Evolutionary conservation across 2,329 filamentous ascomycete genomes (phyloP).

Genomic region (Graphilbum fragrans): DNA sequence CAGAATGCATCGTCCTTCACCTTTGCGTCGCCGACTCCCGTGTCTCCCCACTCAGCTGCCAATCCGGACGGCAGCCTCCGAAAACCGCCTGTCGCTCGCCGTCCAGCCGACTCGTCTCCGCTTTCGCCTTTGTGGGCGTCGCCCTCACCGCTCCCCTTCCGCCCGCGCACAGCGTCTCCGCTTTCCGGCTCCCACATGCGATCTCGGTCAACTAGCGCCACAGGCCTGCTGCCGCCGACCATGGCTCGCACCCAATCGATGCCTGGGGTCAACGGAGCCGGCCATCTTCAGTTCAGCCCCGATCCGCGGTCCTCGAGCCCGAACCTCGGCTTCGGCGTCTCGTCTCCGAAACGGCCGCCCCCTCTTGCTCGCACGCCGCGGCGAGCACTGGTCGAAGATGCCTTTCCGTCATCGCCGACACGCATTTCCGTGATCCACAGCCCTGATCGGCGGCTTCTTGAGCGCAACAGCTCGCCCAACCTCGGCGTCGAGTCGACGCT

Average conservation of each 20-base stretch:
- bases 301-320: constrained; percentile 42
- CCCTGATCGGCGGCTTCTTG: constrained; percentile 33
- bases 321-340: constrained; percentile 32
- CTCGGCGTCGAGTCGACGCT: constrained; percentile 18
- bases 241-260: constrained; percentile 55
- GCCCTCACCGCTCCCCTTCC: constrained; percentile 35
- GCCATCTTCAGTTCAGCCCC: constrained; percentile 43
- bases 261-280: constrained; percentile 48
- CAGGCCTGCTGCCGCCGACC: constrained; percentile 21
- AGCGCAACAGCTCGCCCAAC: constrained; percentile 40
- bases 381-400: constrained; percentile 43
- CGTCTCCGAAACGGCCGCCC: neutral
- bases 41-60: constrained; percentile 1
- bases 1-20: constrained; percentile 20
- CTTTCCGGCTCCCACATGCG: constrained; percentile 43
- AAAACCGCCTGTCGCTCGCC: constrained; percentile 42
- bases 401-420: constrained; percentile 44
- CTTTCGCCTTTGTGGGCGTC: constrained; percentile 41
- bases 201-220: constrained; percentile 44
- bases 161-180: constrained; percentile 50
- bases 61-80: constrained; percentile 15
- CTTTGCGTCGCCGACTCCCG: constrained; percentile 24
- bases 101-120: constrained; percentile 46
- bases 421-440: constrained; percentile 39
- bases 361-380: constrained; percentile 24